Percentiles rank a stretch among this genome's conserved stretches.
phyloP scores from a whole-genome alignment of 163 green algal species.

The Chlorella variabilis region DNA sequence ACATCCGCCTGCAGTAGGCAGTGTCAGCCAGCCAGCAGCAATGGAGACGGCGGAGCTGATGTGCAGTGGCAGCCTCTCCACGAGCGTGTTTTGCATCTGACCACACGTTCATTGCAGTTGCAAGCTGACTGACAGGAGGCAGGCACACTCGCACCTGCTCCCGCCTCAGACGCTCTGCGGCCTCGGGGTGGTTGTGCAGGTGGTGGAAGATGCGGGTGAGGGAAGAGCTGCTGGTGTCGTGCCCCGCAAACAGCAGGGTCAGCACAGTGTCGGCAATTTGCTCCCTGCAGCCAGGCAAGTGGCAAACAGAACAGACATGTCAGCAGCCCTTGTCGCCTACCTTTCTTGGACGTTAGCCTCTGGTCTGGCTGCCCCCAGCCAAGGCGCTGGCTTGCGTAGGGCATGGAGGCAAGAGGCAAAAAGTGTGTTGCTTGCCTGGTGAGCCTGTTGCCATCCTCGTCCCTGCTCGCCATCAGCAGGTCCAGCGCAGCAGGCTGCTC shows the following conservation, averaged over 20 bases:
- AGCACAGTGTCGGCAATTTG: conserved; percentile 43
- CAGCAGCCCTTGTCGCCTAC: too few relatives aligned
- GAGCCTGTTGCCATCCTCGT: conserved; percentile 2
- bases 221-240: conserved; percentile 46
- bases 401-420: too few relatives aligned
- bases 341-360: too few relatives aligned
- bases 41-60: too few relatives aligned
- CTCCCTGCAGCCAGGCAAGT: not conserved
- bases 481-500: conserved; percentile 1
- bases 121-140: too few relatives aligned
- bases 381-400: too few relatives aligned
- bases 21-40: too few relatives aligned
- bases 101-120: too few relatives aligned
- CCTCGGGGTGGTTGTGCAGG: conserved; percentile 39
- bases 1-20: conserved; percentile 39
- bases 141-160: conserved; percentile 26
- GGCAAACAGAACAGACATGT: too few relatives aligned
- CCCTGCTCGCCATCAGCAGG: not conserved
- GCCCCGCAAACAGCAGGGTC: conserved; percentile 53
- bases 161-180: not conserved
- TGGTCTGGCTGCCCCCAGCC: too few relatives aligned
- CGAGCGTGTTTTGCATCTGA: too few relatives aligned
- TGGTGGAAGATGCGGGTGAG: conserved; percentile 36
- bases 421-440: conserved; percentile 8
- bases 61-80: too few relatives aligned